phyloP scores from a whole-genome alignment of 306 rosid species.

The Psophocarpus tetragonolobus region DNA sequence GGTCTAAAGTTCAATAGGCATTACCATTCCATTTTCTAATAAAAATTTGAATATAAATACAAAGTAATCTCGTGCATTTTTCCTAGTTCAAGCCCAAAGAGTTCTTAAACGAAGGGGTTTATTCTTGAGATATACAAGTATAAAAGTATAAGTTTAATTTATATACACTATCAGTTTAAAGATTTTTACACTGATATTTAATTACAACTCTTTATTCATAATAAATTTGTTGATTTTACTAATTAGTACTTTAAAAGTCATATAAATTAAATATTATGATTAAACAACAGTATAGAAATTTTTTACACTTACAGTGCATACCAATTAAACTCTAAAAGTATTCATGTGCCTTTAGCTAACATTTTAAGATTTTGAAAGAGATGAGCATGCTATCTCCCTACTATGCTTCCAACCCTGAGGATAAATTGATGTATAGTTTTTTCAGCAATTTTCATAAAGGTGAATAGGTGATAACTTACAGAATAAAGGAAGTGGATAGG shows the following conservation, averaged over 20 bases:
- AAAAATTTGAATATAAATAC: background rate
- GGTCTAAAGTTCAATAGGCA: background rate
- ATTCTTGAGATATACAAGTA: background rate
- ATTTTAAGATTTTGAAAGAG: background rate
- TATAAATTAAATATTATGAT: too few relatives aligned
- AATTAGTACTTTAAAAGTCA: too few relatives aligned
- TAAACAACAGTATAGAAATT: too few relatives aligned
- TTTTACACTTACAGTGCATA: too few relatives aligned
- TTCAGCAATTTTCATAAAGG: background rate
- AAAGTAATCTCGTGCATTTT: background rate
- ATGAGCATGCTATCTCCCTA: background rate
- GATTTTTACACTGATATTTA: too few relatives aligned
- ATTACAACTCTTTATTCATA: too few relatives aligned
- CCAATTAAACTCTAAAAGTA: too few relatives aligned
- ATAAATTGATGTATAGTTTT: background rate
- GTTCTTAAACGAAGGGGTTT: background rate
- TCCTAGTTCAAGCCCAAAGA: background rate
- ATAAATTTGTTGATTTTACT: too few relatives aligned
- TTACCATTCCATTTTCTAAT: background rate
- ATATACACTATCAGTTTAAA: too few relatives aligned
- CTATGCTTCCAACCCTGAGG: background rate
- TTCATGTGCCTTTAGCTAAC: background rate
- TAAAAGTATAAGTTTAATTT: too few relatives aligned
- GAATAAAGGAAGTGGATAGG: conserved; percentile 3
- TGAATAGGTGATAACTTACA: background rate